These are phyloP conservation scores for Ambrosia artemisiifolia DNA, from an alignment of 129 eudicot species.

Conservation along the genomic window DNA sequence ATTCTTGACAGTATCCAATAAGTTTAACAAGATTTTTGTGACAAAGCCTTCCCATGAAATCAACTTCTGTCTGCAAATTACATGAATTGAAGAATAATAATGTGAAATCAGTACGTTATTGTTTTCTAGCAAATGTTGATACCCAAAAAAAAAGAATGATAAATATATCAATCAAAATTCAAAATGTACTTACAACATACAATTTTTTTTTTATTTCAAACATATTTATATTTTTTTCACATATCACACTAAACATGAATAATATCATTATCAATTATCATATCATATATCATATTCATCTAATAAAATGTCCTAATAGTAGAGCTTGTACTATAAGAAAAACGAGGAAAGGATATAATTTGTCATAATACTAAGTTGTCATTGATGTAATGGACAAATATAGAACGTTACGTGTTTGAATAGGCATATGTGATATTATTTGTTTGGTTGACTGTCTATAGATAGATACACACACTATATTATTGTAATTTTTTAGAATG, in stretches of 20 bases:
- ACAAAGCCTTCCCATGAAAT: conserved; percentile 58
- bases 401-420: too few relatives aligned
- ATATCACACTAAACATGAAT: not conserved
- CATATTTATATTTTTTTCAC: too few relatives aligned
- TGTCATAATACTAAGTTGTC: too few relatives aligned
- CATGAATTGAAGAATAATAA: not conserved
- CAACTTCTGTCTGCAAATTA: conserved; percentile 62
- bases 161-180: not conserved
- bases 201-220: too few relatives aligned
- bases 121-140: not conserved
- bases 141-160: not conserved
- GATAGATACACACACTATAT: too few relatives aligned
- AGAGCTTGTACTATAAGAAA: not conserved
- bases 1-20: conserved; percentile 64
- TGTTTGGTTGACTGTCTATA: too few relatives aligned
- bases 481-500: too few relatives aligned
- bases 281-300: too few relatives aligned
- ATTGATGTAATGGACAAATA: too few relatives aligned
- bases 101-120: not conserved
- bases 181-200: not conserved
- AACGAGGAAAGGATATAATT: too few relatives aligned
- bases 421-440: too few relatives aligned
- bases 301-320: not conserved
- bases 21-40: conserved; percentile 69
- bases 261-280: not conserved